Evolutionary conservation across 257 asterid genomes (phyloP), one percentile per base, ranked within the genome.

Genomic region (Plantago major): DNA sequence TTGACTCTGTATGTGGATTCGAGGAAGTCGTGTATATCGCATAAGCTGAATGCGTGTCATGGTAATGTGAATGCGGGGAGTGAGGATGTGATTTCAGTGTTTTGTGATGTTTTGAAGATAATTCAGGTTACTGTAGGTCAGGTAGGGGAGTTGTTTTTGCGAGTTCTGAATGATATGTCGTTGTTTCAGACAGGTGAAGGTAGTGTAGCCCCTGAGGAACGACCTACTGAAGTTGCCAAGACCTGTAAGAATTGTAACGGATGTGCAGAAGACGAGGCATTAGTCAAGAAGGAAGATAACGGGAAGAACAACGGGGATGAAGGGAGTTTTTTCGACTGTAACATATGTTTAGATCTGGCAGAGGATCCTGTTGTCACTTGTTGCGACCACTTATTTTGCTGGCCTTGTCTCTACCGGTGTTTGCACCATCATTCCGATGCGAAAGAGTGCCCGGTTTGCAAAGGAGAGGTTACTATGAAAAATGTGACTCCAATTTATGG

Each of bases 381-480:
- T 71, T 93, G 99, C 0, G 99, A 97, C 26, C 99, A 93, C 76
- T 79, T 93, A 71, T 93, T 83, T 73, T 93, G 99, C 66, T 93
- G 99, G 99, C 89, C 95, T 3, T 93, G 99, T 71, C 91, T 93
- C 47, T 93, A 84, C 74, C 85, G 88, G 18, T 93, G 99, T 97
- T 56, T 93, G 42, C 85, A 89, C 66, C 76, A 78, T 67, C 96
- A 93, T 73, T 93, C 97, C 0, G 93, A 88, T 53, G 98, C 93
- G 11, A 84, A 83, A 72, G 95, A 89, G 46, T 92, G 98, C 33
- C 99, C 99, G 0, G 97, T 93, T 64, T 89, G 99, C 76, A 93
- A 93, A 52, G 99, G 99, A 60, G 97, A 89, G 80, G 99, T 93
- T 42, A 80, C 88, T 8, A 48, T 67, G 16, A 89, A 87, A 71